These are phyloP conservation scores for Penicillium sclerotiorum DNA, from an alignment of 2,329 filamentous ascomycete species.

Conservation along the genomic window DNA sequence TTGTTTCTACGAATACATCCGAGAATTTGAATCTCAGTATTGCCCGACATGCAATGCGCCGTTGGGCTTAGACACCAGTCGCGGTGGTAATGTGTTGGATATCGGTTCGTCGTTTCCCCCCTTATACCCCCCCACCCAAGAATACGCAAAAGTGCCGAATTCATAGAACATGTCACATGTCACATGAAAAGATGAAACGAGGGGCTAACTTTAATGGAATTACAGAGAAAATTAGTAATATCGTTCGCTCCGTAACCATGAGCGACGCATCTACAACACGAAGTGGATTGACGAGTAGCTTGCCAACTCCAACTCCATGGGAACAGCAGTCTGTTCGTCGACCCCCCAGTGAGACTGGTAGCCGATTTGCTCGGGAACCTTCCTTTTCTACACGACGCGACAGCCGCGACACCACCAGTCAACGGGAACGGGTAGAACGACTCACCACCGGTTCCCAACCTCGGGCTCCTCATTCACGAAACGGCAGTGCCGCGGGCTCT, in stretches of 20 bases:
- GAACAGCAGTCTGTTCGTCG: constrained; percentile 40
- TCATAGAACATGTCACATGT: too few species aligned
- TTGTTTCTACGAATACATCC: constrained; percentile 98
- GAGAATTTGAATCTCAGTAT: constrained; percentile 89
- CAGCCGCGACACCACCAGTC: constrained; percentile 44
- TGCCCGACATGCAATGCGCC: constrained; percentile 94
- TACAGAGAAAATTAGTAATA: constrained; percentile 89
- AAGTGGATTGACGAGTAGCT: constrained; percentile 54
- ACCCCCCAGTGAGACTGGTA: constrained; percentile 36
- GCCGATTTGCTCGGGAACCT: constrained; percentile 23
- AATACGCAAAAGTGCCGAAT: too few species aligned
- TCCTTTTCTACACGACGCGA: constrained; percentile 36
- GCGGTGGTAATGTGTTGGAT: constrained; percentile 89
- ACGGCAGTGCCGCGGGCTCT: constrained; percentile 74
- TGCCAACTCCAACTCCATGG: constrained; percentile 59
- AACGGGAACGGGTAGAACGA: constrained; percentile 51
- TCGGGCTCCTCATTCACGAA: constrained; percentile 65
- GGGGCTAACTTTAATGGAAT: constrained; percentile 1
- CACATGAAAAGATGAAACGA: neutral
- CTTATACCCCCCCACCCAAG: neutral
- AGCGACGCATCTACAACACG: constrained; percentile 60
- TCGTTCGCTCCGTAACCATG: constrained; percentile 79
- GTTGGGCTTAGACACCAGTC: constrained; percentile 85
- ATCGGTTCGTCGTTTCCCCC: constrained; percentile 64
- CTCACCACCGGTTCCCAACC: constrained; percentile 39